Conservation (phyloP, 805 yeast species). For the Clavispora fructus region DNA sequence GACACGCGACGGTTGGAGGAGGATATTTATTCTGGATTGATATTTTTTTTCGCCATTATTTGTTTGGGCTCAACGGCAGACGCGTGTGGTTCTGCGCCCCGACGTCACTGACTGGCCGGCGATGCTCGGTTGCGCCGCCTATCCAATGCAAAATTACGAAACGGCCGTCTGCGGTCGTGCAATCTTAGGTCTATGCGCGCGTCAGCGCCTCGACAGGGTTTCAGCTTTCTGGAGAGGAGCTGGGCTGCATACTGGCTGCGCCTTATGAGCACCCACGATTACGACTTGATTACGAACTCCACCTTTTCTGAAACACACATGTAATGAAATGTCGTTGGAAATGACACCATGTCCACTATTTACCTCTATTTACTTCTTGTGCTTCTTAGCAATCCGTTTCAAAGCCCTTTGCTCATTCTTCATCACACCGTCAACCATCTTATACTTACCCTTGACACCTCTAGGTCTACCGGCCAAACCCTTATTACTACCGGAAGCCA, state of each 20-base stretch:
- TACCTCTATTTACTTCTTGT: conserved; percentile 41
- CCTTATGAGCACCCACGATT: background rate
- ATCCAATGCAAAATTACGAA: too few species aligned
- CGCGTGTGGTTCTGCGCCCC: too few species aligned
- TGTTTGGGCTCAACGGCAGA: too few species aligned
- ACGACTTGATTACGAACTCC: background rate
- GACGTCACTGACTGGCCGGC: too few species aligned
- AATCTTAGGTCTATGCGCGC: too few species aligned
- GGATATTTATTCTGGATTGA: background rate
- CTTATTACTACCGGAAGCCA: conserved; percentile 78
- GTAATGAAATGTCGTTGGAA: background rate
- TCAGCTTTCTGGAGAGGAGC: background rate
- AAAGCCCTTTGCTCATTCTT: conserved; percentile 96
- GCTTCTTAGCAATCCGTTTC: conserved; percentile 82
- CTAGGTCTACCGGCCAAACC: conserved; percentile 93
- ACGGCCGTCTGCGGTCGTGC: too few species aligned
- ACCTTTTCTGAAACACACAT: background rate
- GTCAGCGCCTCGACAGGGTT: background rate
- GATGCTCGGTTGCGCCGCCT: too few species aligned
- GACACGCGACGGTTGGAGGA: background rate
- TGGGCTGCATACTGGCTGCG: too few species aligned
- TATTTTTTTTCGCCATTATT: background rate
- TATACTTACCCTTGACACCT: conserved; percentile 95
- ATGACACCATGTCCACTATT: background rate
- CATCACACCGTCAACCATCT: conserved; percentile 98